Conservation (phyloP, 2,329 filamentous ascomycete genomes). For the Chalaropsis ovoidea region DNA sequence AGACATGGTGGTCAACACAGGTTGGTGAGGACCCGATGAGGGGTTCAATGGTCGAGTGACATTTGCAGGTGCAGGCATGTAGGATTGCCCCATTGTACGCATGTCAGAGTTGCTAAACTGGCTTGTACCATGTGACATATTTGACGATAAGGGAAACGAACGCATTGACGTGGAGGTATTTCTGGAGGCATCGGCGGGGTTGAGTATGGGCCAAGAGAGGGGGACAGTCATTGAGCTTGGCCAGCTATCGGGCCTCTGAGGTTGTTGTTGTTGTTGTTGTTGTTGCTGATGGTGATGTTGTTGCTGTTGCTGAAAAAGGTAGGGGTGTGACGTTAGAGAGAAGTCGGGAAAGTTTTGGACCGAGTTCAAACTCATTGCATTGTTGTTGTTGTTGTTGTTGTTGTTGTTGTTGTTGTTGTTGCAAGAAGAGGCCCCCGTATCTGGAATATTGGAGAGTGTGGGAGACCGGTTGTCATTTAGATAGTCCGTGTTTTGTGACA, state of each 20-base stretch:
- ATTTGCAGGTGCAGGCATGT: neutral
- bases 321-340: neutral
- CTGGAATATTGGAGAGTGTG: neutral
- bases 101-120: slow-evolving; percentile 10
- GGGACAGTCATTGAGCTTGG: neutral
- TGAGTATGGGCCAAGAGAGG: neutral
- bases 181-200: neutral
- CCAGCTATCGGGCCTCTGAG: neutral
- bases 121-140: slow-evolving; percentile 1
- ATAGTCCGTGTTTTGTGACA: neutral
- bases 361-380: neutral
- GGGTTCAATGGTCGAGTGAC: neutral
- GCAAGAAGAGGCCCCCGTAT: neutral
- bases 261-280: neutral
- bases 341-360: neutral
- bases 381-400: too few species aligned
- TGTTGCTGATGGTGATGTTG: neutral
- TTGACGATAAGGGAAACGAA: neutral
- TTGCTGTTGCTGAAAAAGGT: neutral
- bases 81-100: neutral
- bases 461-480: neutral
- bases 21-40: neutral
- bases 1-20: neutral
- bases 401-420: too few species aligned
- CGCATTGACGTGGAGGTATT: neutral